phyloP scores from a whole-genome alignment of 1,139 yeast genomes.

The Suhomyces guaymorum region DNA sequence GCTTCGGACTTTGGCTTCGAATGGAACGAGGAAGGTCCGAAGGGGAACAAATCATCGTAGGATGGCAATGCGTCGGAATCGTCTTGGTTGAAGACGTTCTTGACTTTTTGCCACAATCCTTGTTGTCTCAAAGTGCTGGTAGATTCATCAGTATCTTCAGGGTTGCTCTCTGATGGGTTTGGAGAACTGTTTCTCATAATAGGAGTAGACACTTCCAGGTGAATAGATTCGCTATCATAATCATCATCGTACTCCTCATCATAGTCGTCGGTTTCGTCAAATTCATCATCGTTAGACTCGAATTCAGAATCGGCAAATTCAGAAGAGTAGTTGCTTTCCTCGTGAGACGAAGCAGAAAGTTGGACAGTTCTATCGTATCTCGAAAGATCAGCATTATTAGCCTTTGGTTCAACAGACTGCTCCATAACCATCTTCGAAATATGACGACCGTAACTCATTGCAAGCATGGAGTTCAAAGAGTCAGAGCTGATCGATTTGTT shows the following conservation, averaged over 20 bases:
- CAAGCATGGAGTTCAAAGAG: conserved; percentile 43
- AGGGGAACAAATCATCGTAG: conserved; percentile 83
- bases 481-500: conserved; percentile 37
- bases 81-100: conserved; percentile 52
- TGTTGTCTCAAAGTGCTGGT: conserved; percentile 9
- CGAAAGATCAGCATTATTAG: conserved; percentile 10
- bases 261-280: conserved; percentile 22
- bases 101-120: conserved; percentile 64
- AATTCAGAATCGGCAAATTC: conserved; percentile 49
- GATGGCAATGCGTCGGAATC: conserved; percentile 61
- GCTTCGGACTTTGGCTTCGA: conserved; percentile 37
- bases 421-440: conserved; percentile 44
- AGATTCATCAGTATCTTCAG: conserved; percentile 11
- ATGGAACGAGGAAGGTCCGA: conserved; percentile 39
- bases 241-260: conserved; percentile 25
- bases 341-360: conserved; percentile 6
- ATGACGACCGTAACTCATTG: conserved; percentile 42
- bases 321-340: conserved; percentile 28
- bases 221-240: conserved; percentile 18
- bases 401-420: conserved; percentile 15
- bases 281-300: conserved; percentile 35
- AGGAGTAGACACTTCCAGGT: conserved; percentile 10
- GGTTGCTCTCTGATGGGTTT: conserved; percentile 1
- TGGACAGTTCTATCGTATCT: conserved; percentile 14
- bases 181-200: conserved; percentile 1